These are phyloP conservation scores for Prunus persica DNA, from an alignment of 306 rosid species.

Conservation along the genomic window DNA sequence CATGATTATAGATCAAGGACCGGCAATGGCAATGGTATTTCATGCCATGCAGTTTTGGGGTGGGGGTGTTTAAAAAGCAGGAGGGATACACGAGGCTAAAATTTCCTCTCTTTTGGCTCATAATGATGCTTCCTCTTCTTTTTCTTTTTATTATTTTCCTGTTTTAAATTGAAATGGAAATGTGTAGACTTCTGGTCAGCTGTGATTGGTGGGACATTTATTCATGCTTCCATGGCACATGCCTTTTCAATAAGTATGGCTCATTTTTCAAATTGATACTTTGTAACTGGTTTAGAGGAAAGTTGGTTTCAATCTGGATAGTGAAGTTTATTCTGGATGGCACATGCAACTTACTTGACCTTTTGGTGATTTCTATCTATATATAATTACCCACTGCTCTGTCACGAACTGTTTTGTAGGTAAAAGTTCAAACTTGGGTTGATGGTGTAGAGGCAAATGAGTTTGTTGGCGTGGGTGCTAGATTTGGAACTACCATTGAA, in stretches of 20 bases:
- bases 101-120: neutral
- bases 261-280: neutral
- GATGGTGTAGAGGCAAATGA: slow-evolving; percentile 66
- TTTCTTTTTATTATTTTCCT: neutral
- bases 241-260: neutral
- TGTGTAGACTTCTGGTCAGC: neutral
- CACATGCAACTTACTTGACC: neutral
- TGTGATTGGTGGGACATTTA: neutral
- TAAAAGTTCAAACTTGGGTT: slow-evolving; percentile 97
- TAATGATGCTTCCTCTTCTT: neutral
- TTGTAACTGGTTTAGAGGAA: neutral
- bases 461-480: slow-evolving; percentile 91
- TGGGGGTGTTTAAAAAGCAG: neutral
- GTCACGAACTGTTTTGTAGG: slow-evolving; percentile 39
- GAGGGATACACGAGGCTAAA: slow-evolving; percentile 6
- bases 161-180: neutral
- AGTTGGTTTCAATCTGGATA: neutral
- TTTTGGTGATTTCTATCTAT: neutral
- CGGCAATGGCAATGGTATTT: neutral
- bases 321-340: neutral
- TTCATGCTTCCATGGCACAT: neutral
- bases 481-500: slow-evolving; percentile 85
- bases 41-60: neutral
- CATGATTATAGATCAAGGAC: neutral
- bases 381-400: neutral